phyloP scores from a whole-genome alignment of 2,329 filamentous ascomycete species.

The Scorias spongiosa region DNA sequence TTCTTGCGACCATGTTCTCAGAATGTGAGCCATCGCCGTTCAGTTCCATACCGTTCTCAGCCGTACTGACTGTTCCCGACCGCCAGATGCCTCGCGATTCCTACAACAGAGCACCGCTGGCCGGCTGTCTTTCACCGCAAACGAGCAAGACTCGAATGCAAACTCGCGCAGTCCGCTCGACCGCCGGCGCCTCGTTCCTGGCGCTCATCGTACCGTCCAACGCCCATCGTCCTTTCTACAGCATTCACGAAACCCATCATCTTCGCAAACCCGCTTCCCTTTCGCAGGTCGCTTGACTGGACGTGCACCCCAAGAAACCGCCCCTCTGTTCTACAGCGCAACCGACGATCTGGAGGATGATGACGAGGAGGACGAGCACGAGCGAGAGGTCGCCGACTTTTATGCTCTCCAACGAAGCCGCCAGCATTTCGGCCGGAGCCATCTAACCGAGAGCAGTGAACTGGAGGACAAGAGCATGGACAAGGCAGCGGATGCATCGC shows the following conservation, averaged over 20 bases:
- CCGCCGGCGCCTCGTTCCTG: constrained; percentile 29
- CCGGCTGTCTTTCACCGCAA: constrained; percentile 56
- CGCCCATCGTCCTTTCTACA: constrained; percentile 41
- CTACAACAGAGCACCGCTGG: constrained; percentile 84
- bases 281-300: constrained; percentile 64
- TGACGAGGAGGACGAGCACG: constrained; percentile 81
- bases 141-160: constrained; percentile 12
- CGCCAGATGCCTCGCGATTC: constrained; percentile 75
- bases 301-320: constrained; percentile 41
- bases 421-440: constrained; percentile 70
- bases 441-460: constrained; percentile 73
- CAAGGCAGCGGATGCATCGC: constrained; percentile 9
- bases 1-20: constrained; percentile 50
- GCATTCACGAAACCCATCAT: constrained; percentile 55
- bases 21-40: constrained; percentile 52
- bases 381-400: constrained; percentile 83
- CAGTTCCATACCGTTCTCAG: constrained; percentile 14
- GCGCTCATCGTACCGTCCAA: constrained; percentile 32
- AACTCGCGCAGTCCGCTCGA: constrained; percentile 32
- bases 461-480: constrained; percentile 49
- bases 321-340: constrained; percentile 86
- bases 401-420: constrained; percentile 83
- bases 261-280: constrained; percentile 59
- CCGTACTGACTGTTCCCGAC: constrained; percentile 12
- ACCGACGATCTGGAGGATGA: constrained; percentile 84